Evolutionary conservation across 2,329 filamentous ascomycete genomes (phyloP).

Genomic region (Fusarium phyllophilum): DNA sequence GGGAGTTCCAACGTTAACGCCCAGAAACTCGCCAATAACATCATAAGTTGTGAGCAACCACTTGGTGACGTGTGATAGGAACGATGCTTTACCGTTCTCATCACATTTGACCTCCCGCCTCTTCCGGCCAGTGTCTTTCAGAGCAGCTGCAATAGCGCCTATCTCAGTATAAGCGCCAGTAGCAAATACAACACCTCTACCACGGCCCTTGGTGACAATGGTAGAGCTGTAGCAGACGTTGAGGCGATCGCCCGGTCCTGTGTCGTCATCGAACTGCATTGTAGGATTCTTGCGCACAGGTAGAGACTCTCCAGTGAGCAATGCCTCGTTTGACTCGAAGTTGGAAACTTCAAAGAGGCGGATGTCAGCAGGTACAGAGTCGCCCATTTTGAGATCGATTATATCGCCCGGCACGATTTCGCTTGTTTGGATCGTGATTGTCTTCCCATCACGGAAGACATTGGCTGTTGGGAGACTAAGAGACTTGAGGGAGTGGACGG

Average conservation of each 20-base stretch:
- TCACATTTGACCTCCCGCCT: slow-evolving; percentile 52
- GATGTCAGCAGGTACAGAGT: slow-evolving; percentile 70
- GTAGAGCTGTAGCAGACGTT: slow-evolving; percentile 73
- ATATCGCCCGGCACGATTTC: slow-evolving; percentile 61
- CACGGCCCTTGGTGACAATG: slow-evolving; percentile 69
- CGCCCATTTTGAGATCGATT: slow-evolving; percentile 63
- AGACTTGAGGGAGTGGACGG: slow-evolving; percentile 57
- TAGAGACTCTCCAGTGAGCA: slow-evolving; percentile 53
- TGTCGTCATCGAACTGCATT: slow-evolving; percentile 54
- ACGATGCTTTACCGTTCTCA: slow-evolving; percentile 53
- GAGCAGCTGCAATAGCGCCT: slow-evolving; percentile 65
- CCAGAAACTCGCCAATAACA: slow-evolving; percentile 55
- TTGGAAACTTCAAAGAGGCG: slow-evolving; percentile 45
- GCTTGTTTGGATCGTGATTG: slow-evolving; percentile 18
- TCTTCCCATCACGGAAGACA: slow-evolving; percentile 32
- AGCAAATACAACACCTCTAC: slow-evolving; percentile 67
- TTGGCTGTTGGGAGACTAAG: slow-evolving; percentile 46
- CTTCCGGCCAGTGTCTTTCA: slow-evolving; percentile 51
- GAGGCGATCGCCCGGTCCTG: slow-evolving; percentile 63
- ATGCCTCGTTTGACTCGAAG: slow-evolving; percentile 28
- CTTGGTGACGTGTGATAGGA: slow-evolving; percentile 46
- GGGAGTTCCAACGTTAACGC: slow-evolving; percentile 68
- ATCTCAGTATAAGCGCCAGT: slow-evolving; percentile 73
- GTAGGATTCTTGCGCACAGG: slow-evolving; percentile 65
- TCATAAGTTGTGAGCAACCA: slow-evolving; percentile 47